Base-by-base conservation (phyloP, 192 early-diverging fungal genomes). In the Podila verticillata region DNA sequence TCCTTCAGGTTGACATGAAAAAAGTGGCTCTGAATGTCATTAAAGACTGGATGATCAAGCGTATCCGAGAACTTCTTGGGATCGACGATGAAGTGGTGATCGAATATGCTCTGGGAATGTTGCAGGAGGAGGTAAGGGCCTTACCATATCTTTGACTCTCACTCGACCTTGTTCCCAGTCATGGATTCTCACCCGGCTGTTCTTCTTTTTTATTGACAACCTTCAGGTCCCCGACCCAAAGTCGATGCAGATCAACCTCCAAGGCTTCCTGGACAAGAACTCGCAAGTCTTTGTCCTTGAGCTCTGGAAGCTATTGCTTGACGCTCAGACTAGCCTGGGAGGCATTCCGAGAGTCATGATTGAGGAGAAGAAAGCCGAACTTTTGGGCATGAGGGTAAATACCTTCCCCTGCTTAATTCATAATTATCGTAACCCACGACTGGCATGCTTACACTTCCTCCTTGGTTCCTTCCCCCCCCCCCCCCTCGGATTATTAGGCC, bases 31-130 rank as follows among this genome's bases (percentile, higher is more conserved):
- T 97, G 82, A 83, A 87, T 0, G 93, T 95, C 5, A 91, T 99
- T 22, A 92, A 91, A 77, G 94, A 92, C 2, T 99, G 98, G 98
- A 92, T 99, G 51, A 84, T 89, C 0, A 83, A 83, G 63, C 88
- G 88, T 70, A 83, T 97, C 22, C 87, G 84, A 49, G 85, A 93
- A 31, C 71, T 96, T 8, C 86, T 99, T 32, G 96, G 95, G 3
- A 86, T 96, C 31, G 98, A 99, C 59, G 98, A 99, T 75, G 98
- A 99, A 66, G 90, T 99, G 24, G 86, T 98, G 6, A 87, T 95
- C 61, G 94, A 96, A 48, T 96, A 92, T 79, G 86, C 97, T 4
- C 90, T 93, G 66, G 91, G 91, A 32, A 87, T 96, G 82, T 85
- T 99, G 35, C 93, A 97, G 68, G 91, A 91, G 29, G 68, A 85